phyloP scores from a whole-genome alignment of 139 green algal species.

The Klebsormidium nitens region DNA sequence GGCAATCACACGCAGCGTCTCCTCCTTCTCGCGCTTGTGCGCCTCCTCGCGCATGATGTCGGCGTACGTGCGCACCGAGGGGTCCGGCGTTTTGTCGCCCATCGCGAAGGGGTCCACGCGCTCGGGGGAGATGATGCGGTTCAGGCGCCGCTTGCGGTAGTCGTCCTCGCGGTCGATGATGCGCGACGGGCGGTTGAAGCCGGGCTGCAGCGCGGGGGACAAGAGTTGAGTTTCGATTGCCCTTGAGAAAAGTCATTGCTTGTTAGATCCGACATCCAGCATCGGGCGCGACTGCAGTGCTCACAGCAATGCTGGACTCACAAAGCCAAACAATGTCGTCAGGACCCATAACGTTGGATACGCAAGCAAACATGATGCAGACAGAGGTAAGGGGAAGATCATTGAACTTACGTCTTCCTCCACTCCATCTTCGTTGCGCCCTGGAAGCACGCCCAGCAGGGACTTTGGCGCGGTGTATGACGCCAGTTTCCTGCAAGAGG shows the following conservation, averaged over 20 bases:
- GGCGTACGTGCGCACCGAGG: conserved; percentile 74
- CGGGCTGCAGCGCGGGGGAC: no score
- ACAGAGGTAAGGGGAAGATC: not conserved
- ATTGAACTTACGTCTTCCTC: conserved; percentile 2
- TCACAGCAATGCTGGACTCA: not conserved
- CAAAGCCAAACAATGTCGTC: not conserved
- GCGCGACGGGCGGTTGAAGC: conserved; percentile 28
- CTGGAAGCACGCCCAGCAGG: conserved; percentile 56
- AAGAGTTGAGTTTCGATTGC: no score
- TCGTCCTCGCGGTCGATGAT: conserved; percentile 90
- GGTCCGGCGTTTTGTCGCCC: conserved; percentile 75
- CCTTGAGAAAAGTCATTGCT: not conserved
- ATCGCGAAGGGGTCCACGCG: conserved; percentile 86
- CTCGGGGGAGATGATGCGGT: conserved; percentile 77
- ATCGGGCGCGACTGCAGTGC: not conserved
- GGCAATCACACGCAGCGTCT: conserved; percentile 86
- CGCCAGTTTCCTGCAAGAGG: conserved; percentile 59
- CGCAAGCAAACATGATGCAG: not conserved
- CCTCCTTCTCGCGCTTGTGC: conserved; percentile 78
- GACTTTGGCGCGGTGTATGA: conserved; percentile 70
- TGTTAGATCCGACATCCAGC: not conserved
- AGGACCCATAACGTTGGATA: not conserved
- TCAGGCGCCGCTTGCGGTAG: conserved; percentile 71
- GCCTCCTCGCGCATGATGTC: conserved; percentile 81
- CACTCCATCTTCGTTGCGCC: conserved; percentile 46